Base-by-base conservation (phyloP, 495 filamentous ascomycete species). In the Xylaria nigripes region DNA sequence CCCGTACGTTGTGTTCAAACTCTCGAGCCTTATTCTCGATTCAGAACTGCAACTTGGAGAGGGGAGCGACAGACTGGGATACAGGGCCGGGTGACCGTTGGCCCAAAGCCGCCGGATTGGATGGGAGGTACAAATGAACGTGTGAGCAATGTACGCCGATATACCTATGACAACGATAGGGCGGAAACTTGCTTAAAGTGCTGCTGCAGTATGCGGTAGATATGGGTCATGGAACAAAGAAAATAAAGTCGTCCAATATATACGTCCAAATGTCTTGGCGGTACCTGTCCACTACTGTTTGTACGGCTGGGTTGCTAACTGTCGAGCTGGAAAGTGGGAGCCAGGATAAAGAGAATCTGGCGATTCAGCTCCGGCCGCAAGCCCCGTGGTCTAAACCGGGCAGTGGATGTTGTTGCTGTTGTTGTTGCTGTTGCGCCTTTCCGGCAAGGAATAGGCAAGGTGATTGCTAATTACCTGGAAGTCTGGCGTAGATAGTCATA, bases 51-150 rank as follows among this genome's bases (percentile, higher is more conserved):
- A 48, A 36, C 44, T 44, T 40, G 46, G 53, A 43, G 46, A n/a
- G 10, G 42, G 40, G 29, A 48, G 53, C 29, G 38, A 40, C 46
- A 36, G 53, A 27, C 53, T 45, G 15, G 53, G 53, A 50, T 46
- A 45, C 53, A 55, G 53, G 53, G 53, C 53, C 53, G 53, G 46
- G 53, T 44, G 53, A 55, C 53, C 53, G 53, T 36, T 55, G 25
- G 45, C 38, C 38, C 45, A 49, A 19, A 27, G 53, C 21, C 25
- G 13, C 45, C 45, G 53, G 40, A 32, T 55, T 44, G 40, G 53
- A 49, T 50, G 45, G 46, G 53, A 40, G 52, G 45, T 34, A 40
- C 38, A 25, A 22, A 46, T 16, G 22, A 38, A 27, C 21, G 45
- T 45, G n/a, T 38, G 23, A 50, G 45, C 46, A 43, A 55, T 48